phyloP scores from a whole-genome alignment of 2,329 filamentous ascomycete species.

The Neobulgaria alba region DNA sequence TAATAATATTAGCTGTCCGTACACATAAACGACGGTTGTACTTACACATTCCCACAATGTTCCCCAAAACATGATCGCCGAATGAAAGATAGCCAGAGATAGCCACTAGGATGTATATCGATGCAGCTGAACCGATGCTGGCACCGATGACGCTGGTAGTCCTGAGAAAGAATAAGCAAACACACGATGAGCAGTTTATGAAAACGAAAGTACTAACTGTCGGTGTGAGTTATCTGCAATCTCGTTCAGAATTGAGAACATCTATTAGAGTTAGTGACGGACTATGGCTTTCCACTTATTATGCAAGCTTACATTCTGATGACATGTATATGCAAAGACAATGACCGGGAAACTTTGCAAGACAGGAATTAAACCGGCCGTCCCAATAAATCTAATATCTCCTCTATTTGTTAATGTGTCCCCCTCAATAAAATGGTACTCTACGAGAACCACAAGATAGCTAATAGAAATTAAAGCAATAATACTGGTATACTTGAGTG shows the following conservation, averaged over 20 bases:
- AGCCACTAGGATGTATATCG: conserved; percentile 82
- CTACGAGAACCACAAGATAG: conserved; percentile 85
- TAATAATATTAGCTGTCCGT: conserved; percentile 5
- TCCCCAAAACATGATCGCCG: conserved; percentile 79
- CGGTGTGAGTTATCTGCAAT: conserved; percentile 73
- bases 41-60: conserved; percentile 89
- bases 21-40: conserved; percentile 10
- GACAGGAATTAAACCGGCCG: conserved; percentile 69
- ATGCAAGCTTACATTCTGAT: conserved; percentile 71
- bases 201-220: conserved; percentile 26
- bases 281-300: background rate
- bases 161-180: conserved; percentile 32
- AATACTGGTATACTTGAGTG: conserved; percentile 93
- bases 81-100: conserved; percentile 96
- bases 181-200: background rate
- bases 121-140: conserved; percentile 82
- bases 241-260: conserved; percentile 98
- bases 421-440: conserved; percentile 77
- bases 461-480: conserved; percentile 87
- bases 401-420: conserved; percentile 69
- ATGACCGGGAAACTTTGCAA: conserved; percentile 88
- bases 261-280: conserved; percentile 44
- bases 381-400: conserved; percentile 65
- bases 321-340: conserved; percentile 98
- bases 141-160: conserved; percentile 71